Percentiles rank a stretch among this genome's conserved stretches.
phyloP scores from a whole-genome alignment of 2,329 filamentous ascomycete species.

The Colletotrichum incanum region DNA sequence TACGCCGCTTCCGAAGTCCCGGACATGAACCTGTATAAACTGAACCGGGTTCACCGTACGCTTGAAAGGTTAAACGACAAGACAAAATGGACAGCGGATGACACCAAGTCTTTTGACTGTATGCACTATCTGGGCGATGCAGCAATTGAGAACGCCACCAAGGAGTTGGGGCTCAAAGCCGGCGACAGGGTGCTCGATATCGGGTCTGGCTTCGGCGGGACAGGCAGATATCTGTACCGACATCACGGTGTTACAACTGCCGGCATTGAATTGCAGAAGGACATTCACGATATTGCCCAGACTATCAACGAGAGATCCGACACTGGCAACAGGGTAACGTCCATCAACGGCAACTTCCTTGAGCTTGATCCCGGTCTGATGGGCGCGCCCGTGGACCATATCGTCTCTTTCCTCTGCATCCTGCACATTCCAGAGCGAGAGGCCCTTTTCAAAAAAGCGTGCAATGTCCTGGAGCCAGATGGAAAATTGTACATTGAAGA shows the following conservation, averaged over 20 bases:
- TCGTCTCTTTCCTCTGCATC: slow-evolving; percentile 46
- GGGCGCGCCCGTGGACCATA: slow-evolving; percentile 40
- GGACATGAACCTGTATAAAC: slow-evolving; percentile 41
- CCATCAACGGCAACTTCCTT: slow-evolving; percentile 44
- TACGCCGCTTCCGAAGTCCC: slow-evolving; percentile 32
- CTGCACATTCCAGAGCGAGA: slow-evolving; percentile 43
- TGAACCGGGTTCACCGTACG: slow-evolving; percentile 31
- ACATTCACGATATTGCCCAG: slow-evolving; percentile 45
- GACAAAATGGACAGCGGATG: slow-evolving; percentile 41
- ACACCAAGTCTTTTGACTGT: slow-evolving; percentile 46
- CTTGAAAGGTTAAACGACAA: slow-evolving; percentile 38
- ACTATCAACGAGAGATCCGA: slow-evolving; percentile 41
- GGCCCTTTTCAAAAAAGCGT: slow-evolving; percentile 41
- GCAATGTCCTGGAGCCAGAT: slow-evolving; percentile 28
- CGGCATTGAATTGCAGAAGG: slow-evolving; percentile 45
- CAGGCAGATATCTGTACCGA: slow-evolving; percentile 45
- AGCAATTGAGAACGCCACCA: slow-evolving; percentile 44
- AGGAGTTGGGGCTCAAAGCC: slow-evolving; percentile 35
- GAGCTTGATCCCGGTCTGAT: slow-evolving; percentile 12
- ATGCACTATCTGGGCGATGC: slow-evolving; percentile 47
- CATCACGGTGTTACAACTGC: slow-evolving; percentile 39
- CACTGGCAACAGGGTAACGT: slow-evolving; percentile 30
- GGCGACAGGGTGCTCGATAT: slow-evolving; percentile 44
- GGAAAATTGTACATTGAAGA: slow-evolving; percentile 46
- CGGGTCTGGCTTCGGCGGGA: slow-evolving; percentile 46